Conservation (phyloP, 176 grass and related monocot genomes). For the Themeda triandra region DNA sequence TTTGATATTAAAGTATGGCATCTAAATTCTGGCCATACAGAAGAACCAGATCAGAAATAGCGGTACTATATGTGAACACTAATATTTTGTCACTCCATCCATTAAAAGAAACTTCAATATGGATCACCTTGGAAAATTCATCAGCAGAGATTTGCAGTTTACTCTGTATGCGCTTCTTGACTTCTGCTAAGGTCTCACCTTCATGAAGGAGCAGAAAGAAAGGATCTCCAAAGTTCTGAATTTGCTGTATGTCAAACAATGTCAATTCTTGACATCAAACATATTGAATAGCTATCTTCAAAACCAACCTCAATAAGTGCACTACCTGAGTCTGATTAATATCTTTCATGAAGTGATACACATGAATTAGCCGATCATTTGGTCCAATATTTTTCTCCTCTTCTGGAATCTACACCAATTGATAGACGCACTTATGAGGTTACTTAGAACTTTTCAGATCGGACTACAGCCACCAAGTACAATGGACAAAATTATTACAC, state of each 20-base stretch:
- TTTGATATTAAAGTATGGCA: slow-evolving; percentile 4
- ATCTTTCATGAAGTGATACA: slow-evolving; percentile 96
- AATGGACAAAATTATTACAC: slow-evolving; percentile 29
- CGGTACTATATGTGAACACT: background rate
- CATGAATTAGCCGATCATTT: slow-evolving; percentile 91
- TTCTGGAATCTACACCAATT: slow-evolving; percentile 71
- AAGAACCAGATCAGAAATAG: background rate
- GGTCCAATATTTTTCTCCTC: slow-evolving; percentile 79
- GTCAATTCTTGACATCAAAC: background rate
- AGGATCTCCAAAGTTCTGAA: slow-evolving; percentile 95
- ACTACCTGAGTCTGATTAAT: slow-evolving; percentile 85
- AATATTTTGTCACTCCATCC: background rate
- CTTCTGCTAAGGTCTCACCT: slow-evolving; percentile 79
- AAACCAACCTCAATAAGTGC: slow-evolving; percentile 7
- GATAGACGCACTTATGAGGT: slow-evolving; percentile 11
- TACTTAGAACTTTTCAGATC: background rate
- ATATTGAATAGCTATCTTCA: background rate
- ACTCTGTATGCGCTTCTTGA: slow-evolving; percentile 73
- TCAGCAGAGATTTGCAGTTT: slow-evolving; percentile 73
- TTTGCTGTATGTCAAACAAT: slow-evolving; percentile 43
- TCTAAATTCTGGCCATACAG: background rate
- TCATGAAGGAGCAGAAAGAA: slow-evolving; percentile 78
- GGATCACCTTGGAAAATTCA: slow-evolving; percentile 87
- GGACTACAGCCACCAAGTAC: background rate
- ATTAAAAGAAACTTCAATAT: background rate